These are phyloP conservation scores for Pythium phragmitis DNA, from an alignment of 352 stramenopile species.

Conservation along the genomic window DNA sequence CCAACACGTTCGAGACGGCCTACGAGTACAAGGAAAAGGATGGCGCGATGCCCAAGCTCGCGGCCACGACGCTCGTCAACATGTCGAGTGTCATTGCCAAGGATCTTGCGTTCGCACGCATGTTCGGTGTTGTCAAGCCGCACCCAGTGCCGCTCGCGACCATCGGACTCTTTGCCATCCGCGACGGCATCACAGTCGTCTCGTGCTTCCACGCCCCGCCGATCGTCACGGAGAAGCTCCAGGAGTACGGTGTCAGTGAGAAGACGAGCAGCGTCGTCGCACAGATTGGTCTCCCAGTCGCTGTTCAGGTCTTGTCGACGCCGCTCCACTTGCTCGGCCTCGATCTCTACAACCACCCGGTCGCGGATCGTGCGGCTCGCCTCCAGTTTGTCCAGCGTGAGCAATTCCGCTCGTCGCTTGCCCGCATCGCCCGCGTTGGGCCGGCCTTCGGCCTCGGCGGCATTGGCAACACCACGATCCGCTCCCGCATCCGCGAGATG, in stretches of 20 bases:
- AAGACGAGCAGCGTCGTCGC: slow-evolving; percentile 31
- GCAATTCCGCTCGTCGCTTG: slow-evolving; percentile 43
- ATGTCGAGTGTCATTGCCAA: slow-evolving; percentile 60
- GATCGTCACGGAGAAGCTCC: slow-evolving; percentile 34
- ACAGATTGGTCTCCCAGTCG: slow-evolving; percentile 47
- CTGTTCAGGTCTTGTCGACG: slow-evolving; percentile 59
- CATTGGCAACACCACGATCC: slow-evolving; percentile 48
- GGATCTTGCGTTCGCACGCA: slow-evolving; percentile 61
- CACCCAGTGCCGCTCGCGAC: slow-evolving; percentile 40
- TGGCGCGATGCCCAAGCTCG: slow-evolving; percentile 42
- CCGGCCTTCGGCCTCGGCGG: slow-evolving; percentile 68
- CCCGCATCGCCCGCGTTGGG: slow-evolving; percentile 51
- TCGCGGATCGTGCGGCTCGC: slow-evolving; percentile 17
- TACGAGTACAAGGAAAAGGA: slow-evolving; percentile 45
- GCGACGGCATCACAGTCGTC: slow-evolving; percentile 53
- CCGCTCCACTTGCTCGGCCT: slow-evolving; percentile 60
- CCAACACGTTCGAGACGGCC: slow-evolving; percentile 49
- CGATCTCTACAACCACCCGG: slow-evolving; percentile 60
- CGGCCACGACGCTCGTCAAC: slow-evolving; percentile 57
- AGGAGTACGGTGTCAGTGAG: slow-evolving; percentile 31
- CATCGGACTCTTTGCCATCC: slow-evolving; percentile 51
- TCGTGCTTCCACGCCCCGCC: slow-evolving; percentile 57
- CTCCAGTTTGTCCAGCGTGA: slow-evolving; percentile 44
- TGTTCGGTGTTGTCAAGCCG: slow-evolving; percentile 57
- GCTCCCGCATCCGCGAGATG: slow-evolving; percentile 21